Evolutionary conservation across 139 green algal genomes (phyloP), one percentile per base, ranked within the genome.

Genomic region (Nannochloris sp.): DNA sequence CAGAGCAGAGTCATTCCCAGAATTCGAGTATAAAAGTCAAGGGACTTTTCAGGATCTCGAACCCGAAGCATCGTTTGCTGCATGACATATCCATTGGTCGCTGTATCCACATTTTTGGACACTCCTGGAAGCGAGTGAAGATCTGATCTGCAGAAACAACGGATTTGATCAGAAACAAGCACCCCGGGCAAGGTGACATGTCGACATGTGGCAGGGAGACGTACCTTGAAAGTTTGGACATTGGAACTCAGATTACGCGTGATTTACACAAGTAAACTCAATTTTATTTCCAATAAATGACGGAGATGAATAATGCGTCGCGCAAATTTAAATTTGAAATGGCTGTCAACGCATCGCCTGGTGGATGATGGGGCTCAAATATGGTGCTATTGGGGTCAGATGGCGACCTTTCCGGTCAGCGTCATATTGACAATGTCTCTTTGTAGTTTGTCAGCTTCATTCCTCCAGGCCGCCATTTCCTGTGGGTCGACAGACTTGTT

Each of bases 61-160:
- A 96, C 83, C 16, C 89, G 73, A 23, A 88, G 69, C 89, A 93
- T 96, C 3, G 88, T 92, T 82, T 90, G 84, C 68, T 93, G 85
- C 24, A 93, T 81, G 4, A 83, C 66, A 60, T 83, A 93, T 18
- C 68, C 83, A 34, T 79, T 71, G 10, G 84, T 92, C 5, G 62
- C 74, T 2, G 76, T 46, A 44, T 82, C 74, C 4, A 24, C 57
- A 29, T 64, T 46, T 2, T 64, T 43, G 18, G 36, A 43, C 1
- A 74, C 67, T 23, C 78, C 78, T 31, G 70, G 69, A 40, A 66
- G 23, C 4, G 46, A 58, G 25, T 58, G 60, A 14, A 66, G 60
- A 9, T 66, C 60, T 2, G 25, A 21, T 57, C 37, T 66, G 14
- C 46, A 53, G 16, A 25, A 53, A 15, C 14, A 50, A 50, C 14